phyloP scores from a whole-genome alignment of 352 stramenopile genomes.

The Hyphochytrium catenoides region DNA sequence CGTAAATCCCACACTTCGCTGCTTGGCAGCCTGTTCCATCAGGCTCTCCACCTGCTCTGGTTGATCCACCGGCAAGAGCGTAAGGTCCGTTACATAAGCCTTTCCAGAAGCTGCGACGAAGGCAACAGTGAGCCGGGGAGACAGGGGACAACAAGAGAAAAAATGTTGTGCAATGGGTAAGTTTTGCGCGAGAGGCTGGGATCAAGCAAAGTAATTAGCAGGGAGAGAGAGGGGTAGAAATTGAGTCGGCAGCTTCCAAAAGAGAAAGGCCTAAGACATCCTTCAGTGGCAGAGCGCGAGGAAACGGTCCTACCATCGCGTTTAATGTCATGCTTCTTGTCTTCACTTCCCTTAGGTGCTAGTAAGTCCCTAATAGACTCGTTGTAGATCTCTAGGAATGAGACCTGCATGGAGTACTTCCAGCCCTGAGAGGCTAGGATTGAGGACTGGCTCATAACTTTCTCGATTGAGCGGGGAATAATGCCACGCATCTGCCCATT shows the following conservation, averaged over 20 bases:
- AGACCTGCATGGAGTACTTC: constrained; percentile 84
- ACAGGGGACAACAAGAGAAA: too few species aligned
- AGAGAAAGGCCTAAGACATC: too few species aligned
- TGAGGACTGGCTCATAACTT: constrained; percentile 59
- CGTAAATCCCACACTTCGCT: constrained; percentile 52
- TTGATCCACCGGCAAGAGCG: constrained; percentile 19
- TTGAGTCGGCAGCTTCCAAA: too few species aligned
- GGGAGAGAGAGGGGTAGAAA: too few species aligned
- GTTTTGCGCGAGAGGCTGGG: too few species aligned
- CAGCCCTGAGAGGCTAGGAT: constrained; percentile 50
- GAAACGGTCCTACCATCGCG: constrained; percentile 29
- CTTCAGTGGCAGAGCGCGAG: too few species aligned
- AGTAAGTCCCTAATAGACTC: constrained; percentile 94
- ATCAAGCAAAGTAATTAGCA: too few species aligned
- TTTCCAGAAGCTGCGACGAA: too few species aligned
- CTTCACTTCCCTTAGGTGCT: constrained; percentile 19
- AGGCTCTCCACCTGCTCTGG: constrained; percentile 34
- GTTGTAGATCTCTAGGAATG: constrained; percentile 99
- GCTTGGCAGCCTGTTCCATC: constrained; percentile 40
- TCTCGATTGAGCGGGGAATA: constrained; percentile 88
- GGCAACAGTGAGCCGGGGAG: too few species aligned
- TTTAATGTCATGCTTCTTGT: constrained; percentile 35
- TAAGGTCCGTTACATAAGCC: constrained; percentile 33
- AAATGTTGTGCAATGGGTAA: too few species aligned
- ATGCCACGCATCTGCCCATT: constrained; percentile 85